These are phyloP conservation scores for Carex myosuroides DNA, from an alignment of 176 grass and related monocot species.

Conservation along the genomic window DNA sequence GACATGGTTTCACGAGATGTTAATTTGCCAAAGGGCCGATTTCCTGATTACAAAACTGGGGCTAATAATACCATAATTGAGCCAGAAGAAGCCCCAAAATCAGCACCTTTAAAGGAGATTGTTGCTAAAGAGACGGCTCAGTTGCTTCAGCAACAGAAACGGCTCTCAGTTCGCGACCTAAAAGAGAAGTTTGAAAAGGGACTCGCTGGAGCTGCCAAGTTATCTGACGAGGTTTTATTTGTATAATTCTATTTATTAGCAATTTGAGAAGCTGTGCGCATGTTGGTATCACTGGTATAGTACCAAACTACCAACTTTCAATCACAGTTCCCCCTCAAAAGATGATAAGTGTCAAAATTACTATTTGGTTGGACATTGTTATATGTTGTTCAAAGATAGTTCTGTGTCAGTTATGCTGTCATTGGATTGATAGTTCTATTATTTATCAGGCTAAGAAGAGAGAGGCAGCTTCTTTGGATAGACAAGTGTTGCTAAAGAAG, in stretches of 20 bases:
- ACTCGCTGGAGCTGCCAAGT: conserved; percentile 57
- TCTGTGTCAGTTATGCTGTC: background rate
- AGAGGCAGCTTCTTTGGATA: conserved; percentile 83
- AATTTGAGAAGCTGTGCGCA: background rate
- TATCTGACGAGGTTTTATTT: conserved; percentile 67
- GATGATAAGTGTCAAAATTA: background rate
- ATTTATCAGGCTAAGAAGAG: conserved; percentile 73
- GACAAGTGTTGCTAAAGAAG: conserved; percentile 95
- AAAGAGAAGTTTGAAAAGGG: conserved; percentile 95
- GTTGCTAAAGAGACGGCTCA: conserved; percentile 85
- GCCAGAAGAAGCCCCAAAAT: conserved; percentile 52
- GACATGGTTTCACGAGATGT: conserved; percentile 75
- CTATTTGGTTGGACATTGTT: background rate
- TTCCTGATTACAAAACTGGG: conserved; percentile 79
- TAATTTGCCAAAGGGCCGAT: conserved; percentile 63
- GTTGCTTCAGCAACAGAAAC: conserved; percentile 66
- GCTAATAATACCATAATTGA: conserved; percentile 80
- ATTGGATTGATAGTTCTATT: conserved; percentile 25
- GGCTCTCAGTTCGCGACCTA: conserved; percentile 87
- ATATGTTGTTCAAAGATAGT: background rate
- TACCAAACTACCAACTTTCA: background rate
- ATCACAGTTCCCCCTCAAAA: background rate
- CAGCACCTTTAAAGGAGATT: conserved; percentile 68
- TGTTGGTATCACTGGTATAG: background rate
- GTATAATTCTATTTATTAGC: background rate